A percentile compares a stretch with the other conserved stretches of the same genome.
Conservation (phyloP, 2,329 filamentous ascomycete species). For the Cytospora leucostoma region DNA sequence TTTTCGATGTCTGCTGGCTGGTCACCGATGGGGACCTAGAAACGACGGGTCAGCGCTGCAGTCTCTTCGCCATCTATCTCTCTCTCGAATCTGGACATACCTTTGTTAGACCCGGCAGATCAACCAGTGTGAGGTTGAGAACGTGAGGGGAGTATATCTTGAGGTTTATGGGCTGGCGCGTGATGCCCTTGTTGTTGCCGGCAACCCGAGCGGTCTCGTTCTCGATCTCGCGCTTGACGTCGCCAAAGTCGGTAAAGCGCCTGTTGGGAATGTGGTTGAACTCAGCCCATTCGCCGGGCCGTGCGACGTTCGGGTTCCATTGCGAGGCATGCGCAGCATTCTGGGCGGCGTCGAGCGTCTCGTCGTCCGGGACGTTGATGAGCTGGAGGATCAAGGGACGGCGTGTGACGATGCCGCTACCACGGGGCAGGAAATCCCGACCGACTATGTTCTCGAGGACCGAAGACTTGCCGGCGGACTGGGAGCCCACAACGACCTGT, state of each 20-base stretch:
- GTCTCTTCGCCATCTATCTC: background rate
- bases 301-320: conserved; percentile 60
- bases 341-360: conserved; percentile 54
- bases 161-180: conserved; percentile 93
- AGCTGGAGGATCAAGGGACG: conserved; percentile 94
- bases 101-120: conserved; percentile 89
- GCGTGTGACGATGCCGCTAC: conserved; percentile 93
- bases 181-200: conserved; percentile 94
- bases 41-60: conserved; percentile 5
- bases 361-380: conserved; percentile 89
- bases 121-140: conserved; percentile 92
- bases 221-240: conserved; percentile 96
- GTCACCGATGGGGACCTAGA: conserved; percentile 86
- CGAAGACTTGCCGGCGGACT: conserved; percentile 97
- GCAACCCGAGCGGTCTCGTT: conserved; percentile 97
- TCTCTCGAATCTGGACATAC: background rate
- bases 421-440: conserved; percentile 92
- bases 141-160: conserved; percentile 98
- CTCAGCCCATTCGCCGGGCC: conserved; percentile 88
- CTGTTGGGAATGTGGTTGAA: conserved; percentile 97
- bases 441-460: conserved; percentile 99
- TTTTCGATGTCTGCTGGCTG: conserved; percentile 95
- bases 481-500: conserved; percentile 96
- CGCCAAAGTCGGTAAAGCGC: conserved; percentile 97
- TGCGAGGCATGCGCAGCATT: conserved; percentile 23